Evolutionary conservation across 768 basidiomycete genomes (phyloP), one percentile per base, ranked within the genome.

Genomic region (Thelephora aurantiotincta): DNA sequence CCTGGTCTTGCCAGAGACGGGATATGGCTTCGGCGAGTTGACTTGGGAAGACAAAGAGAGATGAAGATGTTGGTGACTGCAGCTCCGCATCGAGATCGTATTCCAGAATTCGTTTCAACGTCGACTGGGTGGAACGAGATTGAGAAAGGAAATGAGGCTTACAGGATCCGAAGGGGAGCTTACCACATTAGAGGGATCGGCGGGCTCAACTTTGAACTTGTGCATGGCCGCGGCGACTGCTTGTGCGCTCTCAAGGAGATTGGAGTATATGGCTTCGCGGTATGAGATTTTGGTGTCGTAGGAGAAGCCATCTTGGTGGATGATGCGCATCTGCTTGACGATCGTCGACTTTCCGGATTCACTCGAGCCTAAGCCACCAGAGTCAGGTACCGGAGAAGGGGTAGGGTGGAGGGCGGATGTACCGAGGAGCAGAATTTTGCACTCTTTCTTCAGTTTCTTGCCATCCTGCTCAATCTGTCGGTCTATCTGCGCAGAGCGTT

Each of bases 321-420:
- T 89, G 45, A 93, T 90, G 70, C 91, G 92, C 90, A 94, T 92
- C 60, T 94, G 90, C 57, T 94, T 93, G 34, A 93, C 89, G 51
- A 94, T 87, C 0, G 91, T 94, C 2, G 77, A 80, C 64, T 93
- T 93, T 3, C 90, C 91, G 0, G 82, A 84, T 65, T 91, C 88
- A 53, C 90, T 87, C 12, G 89, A 89, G 43, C 91, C 91, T 91
- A 54, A 11, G 44, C 6, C 20, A 11, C n/a, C 20, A 16, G 18
- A 44, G 33, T 43, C 18, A 38, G 20, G 44, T 33, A 16, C 11
- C 41, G 35, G 11, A 19, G 38, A 7, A n/a, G 14, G 13, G 26
- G 14, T 7, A 48, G 12, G 19, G 41, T 0, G 4, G 16, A 20
- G 12, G 13, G 18, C 12, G 19, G 14, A 43, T 82, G 43, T 51